Conservation (phyloP, 1,284 basidiomycete genomes). For the Chalciporus piperatoides region DNA sequence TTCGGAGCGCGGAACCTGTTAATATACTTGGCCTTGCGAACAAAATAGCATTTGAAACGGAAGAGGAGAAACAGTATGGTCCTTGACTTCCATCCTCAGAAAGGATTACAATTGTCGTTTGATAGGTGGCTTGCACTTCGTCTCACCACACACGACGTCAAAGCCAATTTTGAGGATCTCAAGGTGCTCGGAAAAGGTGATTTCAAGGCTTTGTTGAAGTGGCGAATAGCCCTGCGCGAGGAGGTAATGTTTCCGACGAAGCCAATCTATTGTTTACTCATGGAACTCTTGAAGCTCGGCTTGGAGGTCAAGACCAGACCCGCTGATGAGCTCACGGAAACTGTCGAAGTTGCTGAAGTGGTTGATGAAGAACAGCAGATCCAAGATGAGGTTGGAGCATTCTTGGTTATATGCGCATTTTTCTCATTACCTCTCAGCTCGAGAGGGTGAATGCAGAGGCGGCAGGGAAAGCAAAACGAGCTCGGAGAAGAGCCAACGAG, state of each 20-base stretch:
- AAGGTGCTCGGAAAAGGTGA: slow-evolving; percentile 98
- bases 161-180: slow-evolving; percentile 84
- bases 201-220: slow-evolving; percentile 92
- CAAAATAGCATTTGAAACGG: slow-evolving; percentile 77
- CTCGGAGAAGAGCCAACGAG: slow-evolving; percentile 88
- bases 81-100: slow-evolving; percentile 2
- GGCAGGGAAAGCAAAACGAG: slow-evolving; percentile 71
- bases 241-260: slow-evolving; percentile 48
- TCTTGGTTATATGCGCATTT: neutral
- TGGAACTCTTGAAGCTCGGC: slow-evolving; percentile 53
- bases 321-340: slow-evolving; percentile 73
- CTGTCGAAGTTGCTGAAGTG: slow-evolving; percentile 69
- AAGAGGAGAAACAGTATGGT: slow-evolving; percentile 80
- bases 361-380: slow-evolving; percentile 88
- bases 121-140: slow-evolving; percentile 68
- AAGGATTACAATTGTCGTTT: slow-evolving; percentile 9
- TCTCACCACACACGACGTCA: slow-evolving; percentile 78
- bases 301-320: slow-evolving; percentile 75
- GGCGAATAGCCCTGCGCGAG: slow-evolving; percentile 81
- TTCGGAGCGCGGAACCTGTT: slow-evolving; percentile 73
- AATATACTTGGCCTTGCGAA: slow-evolving; percentile 81
- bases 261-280: slow-evolving; percentile 7
- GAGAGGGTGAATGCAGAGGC: slow-evolving; percentile 82
- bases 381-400: slow-evolving; percentile 68
- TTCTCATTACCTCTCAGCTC: slow-evolving; percentile 48